Evolutionary conservation across 2,329 filamentous ascomycete species (phyloP).

Genomic region (Cordyceps pruinosa): DNA sequence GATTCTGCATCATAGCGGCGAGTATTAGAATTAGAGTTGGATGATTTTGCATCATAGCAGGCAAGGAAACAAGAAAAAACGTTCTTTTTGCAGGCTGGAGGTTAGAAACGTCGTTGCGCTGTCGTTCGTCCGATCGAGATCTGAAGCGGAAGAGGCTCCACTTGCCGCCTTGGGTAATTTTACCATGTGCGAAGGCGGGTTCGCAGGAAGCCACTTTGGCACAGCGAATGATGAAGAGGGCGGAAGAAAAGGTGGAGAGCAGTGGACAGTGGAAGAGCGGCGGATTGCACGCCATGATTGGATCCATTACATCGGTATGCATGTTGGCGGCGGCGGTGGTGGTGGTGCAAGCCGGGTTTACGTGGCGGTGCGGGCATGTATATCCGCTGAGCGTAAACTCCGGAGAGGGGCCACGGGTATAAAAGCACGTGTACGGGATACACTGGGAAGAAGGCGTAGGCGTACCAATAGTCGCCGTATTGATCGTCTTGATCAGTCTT

Average conservation of each 20-base stretch:
- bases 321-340: too few species aligned
- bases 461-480: too few species aligned
- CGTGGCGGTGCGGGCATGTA: not conserved
- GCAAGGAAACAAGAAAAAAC: not conserved
- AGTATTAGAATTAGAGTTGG: not conserved
- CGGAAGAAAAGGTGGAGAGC: too few species aligned
- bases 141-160: not conserved
- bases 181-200: too few species aligned
- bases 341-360: not conserved
- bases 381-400: not conserved
- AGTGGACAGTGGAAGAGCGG: too few species aligned
- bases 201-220: too few species aligned
- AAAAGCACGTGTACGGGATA: too few species aligned
- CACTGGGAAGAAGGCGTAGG: too few species aligned
- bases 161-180: not conserved
- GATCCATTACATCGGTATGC: too few species aligned
- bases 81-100: not conserved
- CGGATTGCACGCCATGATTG: too few species aligned
- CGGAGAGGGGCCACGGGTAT: not conserved
- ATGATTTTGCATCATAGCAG: not conserved
- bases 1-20: not conserved
- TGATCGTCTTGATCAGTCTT: not conserved
- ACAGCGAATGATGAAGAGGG: too few species aligned
- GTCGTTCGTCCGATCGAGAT: not conserved
- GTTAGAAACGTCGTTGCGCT: not conserved